phyloP scores from a whole-genome alignment of 495 filamentous ascomycete species.

The Pseudoneurospora amorphoporcata region DNA sequence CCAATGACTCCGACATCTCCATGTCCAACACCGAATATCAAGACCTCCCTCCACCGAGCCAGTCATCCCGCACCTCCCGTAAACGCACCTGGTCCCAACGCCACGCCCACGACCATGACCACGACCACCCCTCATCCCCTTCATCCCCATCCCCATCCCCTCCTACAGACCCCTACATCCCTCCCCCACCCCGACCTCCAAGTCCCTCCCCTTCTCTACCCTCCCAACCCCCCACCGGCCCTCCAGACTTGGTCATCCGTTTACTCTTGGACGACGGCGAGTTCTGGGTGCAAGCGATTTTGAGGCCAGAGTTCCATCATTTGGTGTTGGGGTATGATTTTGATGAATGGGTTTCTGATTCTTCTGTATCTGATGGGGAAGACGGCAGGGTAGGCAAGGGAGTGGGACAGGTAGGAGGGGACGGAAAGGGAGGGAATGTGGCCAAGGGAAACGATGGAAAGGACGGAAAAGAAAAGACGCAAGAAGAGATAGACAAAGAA shows the following conservation, averaged over 20 bases:
- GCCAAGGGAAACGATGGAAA: background rate
- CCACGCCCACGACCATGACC: background rate
- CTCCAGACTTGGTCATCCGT: background rate
- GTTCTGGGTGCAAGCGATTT: background rate
- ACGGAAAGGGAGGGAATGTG: too few species aligned
- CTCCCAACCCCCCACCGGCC: background rate
- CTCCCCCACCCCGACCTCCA: background rate
- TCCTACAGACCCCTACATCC: background rate
- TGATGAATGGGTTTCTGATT: background rate
- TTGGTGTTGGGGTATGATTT: background rate
- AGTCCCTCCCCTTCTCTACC: background rate
- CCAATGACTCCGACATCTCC: background rate
- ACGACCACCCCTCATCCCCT: background rate
- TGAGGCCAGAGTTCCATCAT: background rate
- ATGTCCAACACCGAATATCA: background rate
- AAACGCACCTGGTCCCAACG: background rate
- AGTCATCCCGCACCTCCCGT: background rate
- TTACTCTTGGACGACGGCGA: rapidly evolving
- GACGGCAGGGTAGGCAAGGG: too few species aligned
- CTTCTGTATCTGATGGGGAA: too few species aligned
- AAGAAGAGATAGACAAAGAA: background rate
- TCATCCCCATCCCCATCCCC: background rate
- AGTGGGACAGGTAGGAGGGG: too few species aligned
- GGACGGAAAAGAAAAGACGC: background rate
- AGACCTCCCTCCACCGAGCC: background rate